Evolutionary conservation across 2,329 filamentous ascomycete genomes (phyloP).

Genomic region (Colletotrichum orchidophilum): DNA sequence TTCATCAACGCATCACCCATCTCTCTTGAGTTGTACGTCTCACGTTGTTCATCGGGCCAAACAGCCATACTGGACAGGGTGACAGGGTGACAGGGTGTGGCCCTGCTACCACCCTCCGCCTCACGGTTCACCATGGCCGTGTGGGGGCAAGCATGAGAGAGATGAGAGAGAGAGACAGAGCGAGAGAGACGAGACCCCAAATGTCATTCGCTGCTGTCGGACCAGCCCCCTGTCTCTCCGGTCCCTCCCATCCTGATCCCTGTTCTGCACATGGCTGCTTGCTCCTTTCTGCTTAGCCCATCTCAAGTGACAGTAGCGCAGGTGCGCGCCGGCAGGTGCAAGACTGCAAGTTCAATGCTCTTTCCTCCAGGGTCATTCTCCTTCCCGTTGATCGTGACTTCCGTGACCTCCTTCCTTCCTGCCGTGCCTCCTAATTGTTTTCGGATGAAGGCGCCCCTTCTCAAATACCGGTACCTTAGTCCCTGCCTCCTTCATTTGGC

Average conservation of each 20-base stretch:
- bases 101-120: background rate
- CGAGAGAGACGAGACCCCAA: too few species aligned
- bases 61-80: too few species aligned
- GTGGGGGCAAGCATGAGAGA: background rate
- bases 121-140: background rate
- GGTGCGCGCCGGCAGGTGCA: background rate
- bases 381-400: background rate
- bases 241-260: constrained; percentile 10
- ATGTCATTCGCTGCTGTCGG: background rate
- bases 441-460: constrained; percentile 11
- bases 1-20: too few species aligned
- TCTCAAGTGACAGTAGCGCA: background rate
- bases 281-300: background rate
- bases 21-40: background rate
- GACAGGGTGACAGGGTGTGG: background rate
- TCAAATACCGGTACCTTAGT: background rate
- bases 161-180: too few species aligned
- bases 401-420: background rate
- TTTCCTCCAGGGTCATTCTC: background rate
- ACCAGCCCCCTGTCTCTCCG: background rate
- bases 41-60: background rate
- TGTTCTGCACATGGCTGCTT: constrained; percentile 24
- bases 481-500: background rate
- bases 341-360: background rate
- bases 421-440: constrained; percentile 14